Percentiles rank a stretch among this genome's conserved stretches.
phyloP scores from a whole-genome alignment of 495 filamentous ascomycete genomes.

The Lentithecium fluviatile region DNA sequence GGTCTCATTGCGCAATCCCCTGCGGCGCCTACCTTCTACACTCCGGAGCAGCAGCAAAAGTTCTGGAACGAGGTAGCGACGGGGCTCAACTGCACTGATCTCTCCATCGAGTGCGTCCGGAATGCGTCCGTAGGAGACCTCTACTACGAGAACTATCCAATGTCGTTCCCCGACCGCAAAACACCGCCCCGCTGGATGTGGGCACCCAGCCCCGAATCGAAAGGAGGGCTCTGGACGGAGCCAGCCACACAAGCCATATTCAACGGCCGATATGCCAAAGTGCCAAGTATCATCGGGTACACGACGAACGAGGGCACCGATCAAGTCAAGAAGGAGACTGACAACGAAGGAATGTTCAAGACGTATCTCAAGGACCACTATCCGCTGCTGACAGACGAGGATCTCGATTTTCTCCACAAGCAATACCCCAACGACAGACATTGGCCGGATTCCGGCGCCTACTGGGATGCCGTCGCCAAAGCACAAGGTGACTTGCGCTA shows the following conservation, averaged over 20 bases:
- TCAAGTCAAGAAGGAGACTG: constrained; percentile 12
- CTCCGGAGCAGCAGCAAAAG: constrained; percentile 10
- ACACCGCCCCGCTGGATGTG: constrained; percentile 28
- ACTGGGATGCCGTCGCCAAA: constrained; percentile 25
- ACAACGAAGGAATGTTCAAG: constrained; percentile 13
- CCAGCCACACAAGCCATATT: constrained; percentile 11
- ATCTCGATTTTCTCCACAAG: constrained; percentile 9
- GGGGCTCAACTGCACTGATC: constrained; percentile 22
- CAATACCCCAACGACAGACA: constrained; percentile 22
- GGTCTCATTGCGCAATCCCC: constrained; percentile 18
- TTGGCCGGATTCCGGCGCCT: constrained; percentile 21
- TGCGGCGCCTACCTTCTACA: constrained; percentile 25
- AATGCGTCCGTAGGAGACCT: constrained; percentile 11
- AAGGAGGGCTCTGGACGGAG: constrained; percentile 20
- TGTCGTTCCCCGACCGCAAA: constrained; percentile 25
- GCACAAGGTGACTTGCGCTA: constrained; percentile 24
- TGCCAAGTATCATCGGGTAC: constrained; percentile 18
- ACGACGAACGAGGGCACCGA: constrained; percentile 24
- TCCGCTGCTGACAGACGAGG: constrained; percentile 18
- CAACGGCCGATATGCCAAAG: constrained; percentile 22
- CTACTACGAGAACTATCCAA: constrained; percentile 27
- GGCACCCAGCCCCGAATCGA: constrained; percentile 14
- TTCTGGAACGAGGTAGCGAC: constrained; percentile 18
- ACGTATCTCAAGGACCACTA: constrained; percentile 24
- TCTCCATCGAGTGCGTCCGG: constrained; percentile 18